A percentile compares a stretch with the other conserved stretches of the same genome.
phyloP scores from a whole-genome alignment of 352 stramenopile genomes.

The Nothophytophthora sp. region DNA sequence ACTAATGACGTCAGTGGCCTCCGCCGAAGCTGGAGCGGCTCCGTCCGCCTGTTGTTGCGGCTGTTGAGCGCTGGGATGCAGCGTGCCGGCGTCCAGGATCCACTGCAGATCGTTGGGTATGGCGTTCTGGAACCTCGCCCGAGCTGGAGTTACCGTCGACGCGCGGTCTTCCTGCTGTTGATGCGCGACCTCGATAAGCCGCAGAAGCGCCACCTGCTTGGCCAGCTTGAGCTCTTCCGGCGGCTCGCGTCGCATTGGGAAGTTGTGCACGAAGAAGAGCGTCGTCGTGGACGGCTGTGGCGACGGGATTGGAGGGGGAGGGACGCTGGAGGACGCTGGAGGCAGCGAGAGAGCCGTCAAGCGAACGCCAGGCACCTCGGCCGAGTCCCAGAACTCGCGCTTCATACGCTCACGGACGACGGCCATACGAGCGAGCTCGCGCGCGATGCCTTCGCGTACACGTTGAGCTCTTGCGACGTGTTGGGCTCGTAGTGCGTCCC shows the following conservation, averaged over 20 bases:
- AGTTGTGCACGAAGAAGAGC: constrained; percentile 72
- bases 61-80: constrained; percentile 52
- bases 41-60: constrained; percentile 7
- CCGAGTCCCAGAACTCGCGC: constrained; percentile 90
- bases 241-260: constrained; percentile 68
- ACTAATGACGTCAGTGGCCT: constrained; percentile 31
- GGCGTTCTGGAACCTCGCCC: constrained; percentile 51
- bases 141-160: constrained; percentile 20
- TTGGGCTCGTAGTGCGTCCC: constrained; percentile 46
- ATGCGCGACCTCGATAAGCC: constrained; percentile 66
- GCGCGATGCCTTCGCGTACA: constrained; percentile 65
- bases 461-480: constrained; percentile 61
- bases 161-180: constrained; percentile 51
- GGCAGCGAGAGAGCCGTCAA: constrained; percentile 54
- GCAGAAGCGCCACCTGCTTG: constrained; percentile 61
- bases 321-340: neutral
- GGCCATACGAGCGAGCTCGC: constrained; percentile 72
- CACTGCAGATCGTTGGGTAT: constrained; percentile 55
- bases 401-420: constrained; percentile 88
- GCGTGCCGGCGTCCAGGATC: constrained; percentile 49
- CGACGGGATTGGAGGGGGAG: constrained; percentile 2
- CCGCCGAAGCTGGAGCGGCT: neutral
- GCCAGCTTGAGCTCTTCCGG: constrained; percentile 47
- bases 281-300: neutral
- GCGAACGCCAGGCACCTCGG: constrained; percentile 64